Evolutionary conservation across 2,329 filamentous ascomycete species (phyloP).

Genomic region (Sporothrix phasma): DNA sequence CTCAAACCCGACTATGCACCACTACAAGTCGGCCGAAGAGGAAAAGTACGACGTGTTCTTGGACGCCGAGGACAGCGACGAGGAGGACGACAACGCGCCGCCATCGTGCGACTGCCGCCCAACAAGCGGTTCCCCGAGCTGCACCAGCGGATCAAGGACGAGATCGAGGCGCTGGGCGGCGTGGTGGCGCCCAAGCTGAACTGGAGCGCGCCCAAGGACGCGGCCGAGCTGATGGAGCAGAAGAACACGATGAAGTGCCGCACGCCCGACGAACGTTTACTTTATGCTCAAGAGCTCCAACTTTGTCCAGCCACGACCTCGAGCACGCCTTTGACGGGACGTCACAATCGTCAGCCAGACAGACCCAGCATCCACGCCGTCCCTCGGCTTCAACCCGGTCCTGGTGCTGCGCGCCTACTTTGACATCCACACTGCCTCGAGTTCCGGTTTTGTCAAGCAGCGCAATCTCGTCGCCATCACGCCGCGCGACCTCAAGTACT

Average conservation of each 20-base stretch:
- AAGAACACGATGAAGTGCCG: slow-evolving; percentile 87
- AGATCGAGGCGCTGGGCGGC: slow-evolving; percentile 73
- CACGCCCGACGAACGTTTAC: slow-evolving; percentile 82
- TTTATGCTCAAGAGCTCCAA: slow-evolving; percentile 88
- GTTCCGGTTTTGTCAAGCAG: slow-evolving; percentile 88
- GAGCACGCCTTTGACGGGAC: slow-evolving; percentile 76
- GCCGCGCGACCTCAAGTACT: slow-evolving; percentile 85
- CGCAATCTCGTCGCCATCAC: slow-evolving; percentile 71
- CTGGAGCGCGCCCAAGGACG: slow-evolving; percentile 95
- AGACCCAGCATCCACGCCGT: slow-evolving; percentile 26
- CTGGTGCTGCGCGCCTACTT: slow-evolving; percentile 84
- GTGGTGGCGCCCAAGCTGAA: slow-evolving; percentile 88
- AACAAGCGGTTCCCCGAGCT: slow-evolving; percentile 57
- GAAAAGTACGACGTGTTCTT: slow-evolving; percentile 24
- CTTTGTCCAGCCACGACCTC: slow-evolving; percentile 87
- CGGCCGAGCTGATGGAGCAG: slow-evolving; percentile 77
- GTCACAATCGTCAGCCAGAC: not conserved
- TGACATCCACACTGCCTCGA: slow-evolving; percentile 84
- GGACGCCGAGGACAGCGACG: slow-evolving; percentile 30
- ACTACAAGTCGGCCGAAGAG: slow-evolving; percentile 31
- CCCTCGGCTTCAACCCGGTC: slow-evolving; percentile 54
- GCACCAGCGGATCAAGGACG: slow-evolving; percentile 65
- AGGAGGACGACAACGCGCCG: slow-evolving; percentile 41
- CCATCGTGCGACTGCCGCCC: slow-evolving; percentile 31
- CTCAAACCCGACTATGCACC: slow-evolving; percentile 23